Evolutionary conservation across 345 rosid genomes (phyloP).

Genomic region (Limnanthes douglasii): DNA sequence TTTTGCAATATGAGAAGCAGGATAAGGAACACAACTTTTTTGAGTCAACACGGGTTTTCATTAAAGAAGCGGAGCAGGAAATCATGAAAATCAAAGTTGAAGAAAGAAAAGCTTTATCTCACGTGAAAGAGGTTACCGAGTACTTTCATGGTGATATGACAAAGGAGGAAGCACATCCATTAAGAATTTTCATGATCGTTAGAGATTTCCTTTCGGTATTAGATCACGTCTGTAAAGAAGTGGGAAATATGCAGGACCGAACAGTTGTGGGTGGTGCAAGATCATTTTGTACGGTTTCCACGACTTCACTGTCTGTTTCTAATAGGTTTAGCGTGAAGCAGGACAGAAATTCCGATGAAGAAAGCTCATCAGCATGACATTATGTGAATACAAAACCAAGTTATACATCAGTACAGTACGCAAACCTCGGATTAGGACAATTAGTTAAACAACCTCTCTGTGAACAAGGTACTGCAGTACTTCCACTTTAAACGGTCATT

Average conservation of each 20-base stretch:
- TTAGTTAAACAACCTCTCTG: neutral
- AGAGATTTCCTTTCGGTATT: slow-evolving; percentile 67
- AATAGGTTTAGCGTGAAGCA: slow-evolving; percentile 48
- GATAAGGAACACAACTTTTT: slow-evolving; percentile 34
- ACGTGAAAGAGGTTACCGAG: slow-evolving; percentile 83
- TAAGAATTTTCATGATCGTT: slow-evolving; percentile 81
- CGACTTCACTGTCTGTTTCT: slow-evolving; percentile 74
- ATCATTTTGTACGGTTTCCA: slow-evolving; percentile 70
- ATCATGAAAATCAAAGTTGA: slow-evolving; percentile 47
- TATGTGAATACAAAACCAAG: slow-evolving; percentile 6
- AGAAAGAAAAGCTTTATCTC: slow-evolving; percentile 57
- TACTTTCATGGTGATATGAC: slow-evolving; percentile 82
- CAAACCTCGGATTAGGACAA: slow-evolving; percentile 3
- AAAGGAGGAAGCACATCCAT: slow-evolving; percentile 88
- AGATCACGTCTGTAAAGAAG: slow-evolving; percentile 96
- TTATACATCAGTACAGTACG: slow-evolving; percentile 6
- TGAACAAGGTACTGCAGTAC: slow-evolving; percentile 1
- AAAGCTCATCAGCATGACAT: slow-evolving; percentile 59
- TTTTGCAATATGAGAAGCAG: slow-evolving; percentile 49
- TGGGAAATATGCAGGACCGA: slow-evolving; percentile 70
- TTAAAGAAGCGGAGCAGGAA: slow-evolving; percentile 75
- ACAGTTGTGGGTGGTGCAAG: slow-evolving; percentile 64
- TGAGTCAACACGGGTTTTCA: slow-evolving; percentile 48
- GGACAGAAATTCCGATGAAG: slow-evolving; percentile 68
- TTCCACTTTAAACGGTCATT: slow-evolving; percentile 1